These are phyloP conservation scores for Phytophthora palmivora DNA, from an alignment of 352 stramenopile genomes.

Conservation along the genomic window DNA sequence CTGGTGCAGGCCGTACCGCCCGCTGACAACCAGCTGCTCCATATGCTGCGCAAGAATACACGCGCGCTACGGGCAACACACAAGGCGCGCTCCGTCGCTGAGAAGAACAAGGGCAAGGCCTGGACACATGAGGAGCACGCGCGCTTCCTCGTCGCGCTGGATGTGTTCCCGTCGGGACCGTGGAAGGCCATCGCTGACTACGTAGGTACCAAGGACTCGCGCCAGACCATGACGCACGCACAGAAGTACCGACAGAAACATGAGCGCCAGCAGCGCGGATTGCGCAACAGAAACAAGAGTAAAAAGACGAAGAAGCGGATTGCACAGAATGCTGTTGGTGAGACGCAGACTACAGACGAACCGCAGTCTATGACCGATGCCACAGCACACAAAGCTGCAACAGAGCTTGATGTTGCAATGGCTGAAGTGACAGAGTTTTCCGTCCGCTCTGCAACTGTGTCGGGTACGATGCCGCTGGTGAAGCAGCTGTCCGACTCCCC, in stretches of 20 bases:
- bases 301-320: constrained; percentile 27
- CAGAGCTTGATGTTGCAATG: constrained; percentile 13
- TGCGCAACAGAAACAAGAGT: constrained; percentile 50
- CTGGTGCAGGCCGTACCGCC: constrained; percentile 51
- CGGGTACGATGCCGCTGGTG: constrained; percentile 4
- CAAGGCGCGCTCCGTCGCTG: constrained; percentile 33
- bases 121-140: constrained; percentile 65
- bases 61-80: constrained; percentile 9
- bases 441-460: constrained; percentile 18
- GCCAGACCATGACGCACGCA: constrained; percentile 93
- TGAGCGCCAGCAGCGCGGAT: constrained; percentile 55
- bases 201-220: constrained; percentile 75
- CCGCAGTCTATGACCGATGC: constrained; percentile 2
- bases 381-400: background rate
- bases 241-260: constrained; percentile 86
- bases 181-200: constrained; percentile 72
- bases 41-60: constrained; percentile 28
- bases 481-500: constrained; percentile 45
- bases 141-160: constrained; percentile 65
- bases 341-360: constrained; percentile 9
- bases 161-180: constrained; percentile 59
- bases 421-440: constrained; percentile 13
- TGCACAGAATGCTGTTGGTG: background rate
- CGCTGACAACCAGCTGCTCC: constrained; percentile 35
- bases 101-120: constrained; percentile 62